Evolutionary conservation across 305 asterid species (phyloP), one percentile per base, ranked within the genome.

Genomic region (Withania somnifera): DNA sequence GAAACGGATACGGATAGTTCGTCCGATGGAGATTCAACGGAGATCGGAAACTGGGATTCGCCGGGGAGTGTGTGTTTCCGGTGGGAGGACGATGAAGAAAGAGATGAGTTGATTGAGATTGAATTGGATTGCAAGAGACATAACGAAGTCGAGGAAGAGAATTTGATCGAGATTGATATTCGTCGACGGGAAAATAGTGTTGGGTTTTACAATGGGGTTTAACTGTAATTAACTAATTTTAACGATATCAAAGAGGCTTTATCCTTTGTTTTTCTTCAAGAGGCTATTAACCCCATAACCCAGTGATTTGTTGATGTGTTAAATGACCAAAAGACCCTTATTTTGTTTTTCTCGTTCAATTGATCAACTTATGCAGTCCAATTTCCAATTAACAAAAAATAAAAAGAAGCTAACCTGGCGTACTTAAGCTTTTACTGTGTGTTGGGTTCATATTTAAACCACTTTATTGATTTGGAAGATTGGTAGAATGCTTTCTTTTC

Each of bases 21-120:
- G 71, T 91, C 97, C 78, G 96, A 86, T 51, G 97, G 88, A 78
- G 90, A 91, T 57, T 86, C 84, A 0, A 83, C 82, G 77, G 82
- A 51, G n/a, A 64, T 64, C 80, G 83, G 90, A 47, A 84, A 63
- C 6, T 90, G 91, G 92, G 88, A 84, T 1, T 82, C 89, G 82
- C 89, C 91, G 88, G 93, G 84, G 71, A 82, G 85, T 7, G 13
- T 45, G 78, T 71, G 89, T 75, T 90, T 87, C 87, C 87, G 87
- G 82, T 90, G 94, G 97, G 97, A 88, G 14, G 95, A 84, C 24
- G 88, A 83, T 20, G 88, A 85, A 22, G 93, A 93, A 26, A 91
- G 87, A 20, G 88, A 85, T 53, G 96, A 90, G 28, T 94, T 94
- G 34, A 92, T 94, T 45, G 99, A 94, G 92, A 94, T 94, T 77